Base-by-base conservation (phyloP, 2,329 filamentous ascomycete species). In the Xylariaceae sp. region DNA sequence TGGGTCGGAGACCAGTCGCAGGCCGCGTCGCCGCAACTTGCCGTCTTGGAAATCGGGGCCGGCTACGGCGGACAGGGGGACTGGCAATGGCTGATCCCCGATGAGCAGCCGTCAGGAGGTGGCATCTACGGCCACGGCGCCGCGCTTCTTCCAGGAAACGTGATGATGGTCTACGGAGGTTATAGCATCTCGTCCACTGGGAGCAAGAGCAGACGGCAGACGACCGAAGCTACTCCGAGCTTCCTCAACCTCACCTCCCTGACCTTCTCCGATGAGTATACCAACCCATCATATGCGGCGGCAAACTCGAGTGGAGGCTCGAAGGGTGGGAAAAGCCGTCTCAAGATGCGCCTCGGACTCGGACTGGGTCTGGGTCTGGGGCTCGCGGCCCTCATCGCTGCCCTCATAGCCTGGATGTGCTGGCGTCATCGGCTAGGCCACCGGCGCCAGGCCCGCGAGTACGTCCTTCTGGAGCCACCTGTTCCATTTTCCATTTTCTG, bases 1-100 rank as follows among this genome's bases (percentile, higher is more conserved):
- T 98, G 92, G 92, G 87, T 95, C 4, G 90, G 89, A 3, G 79
- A 93, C 50, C 68, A 83, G 0, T 70, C 65, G 7, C 82, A 78
- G 19, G 74, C 89, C 2, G 92, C 92, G 0, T 67, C 79, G 19
- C 92, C 92, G 1, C 87, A 94, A 52, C 65, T 96, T 17, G 83
- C 77, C 0, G 61, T 95, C 3, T 64, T 96, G 3, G 67, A 85
- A 37, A 67, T 95, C 37, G 85, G 81, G 5, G 72, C 80, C 39
- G 79, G 79, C 4, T 92, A 85, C 51, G 83, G 80, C 7, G 77
- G 75, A 2, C 76, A 75, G 43, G 78, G 75, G 10, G 67, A 75
- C 19, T 90, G 85, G 85, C 60, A 67, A 41, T 92, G 85, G 84
- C 66, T 62, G 2, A 61, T 83, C 1, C 83, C 84, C 0, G 50